Percentiles rank a stretch among this genome's conserved stretches.
These are phyloP conservation scores for Geosmithia flava DNA, from an alignment of 2,329 filamentous ascomycete genomes.

Conservation along the genomic window DNA sequence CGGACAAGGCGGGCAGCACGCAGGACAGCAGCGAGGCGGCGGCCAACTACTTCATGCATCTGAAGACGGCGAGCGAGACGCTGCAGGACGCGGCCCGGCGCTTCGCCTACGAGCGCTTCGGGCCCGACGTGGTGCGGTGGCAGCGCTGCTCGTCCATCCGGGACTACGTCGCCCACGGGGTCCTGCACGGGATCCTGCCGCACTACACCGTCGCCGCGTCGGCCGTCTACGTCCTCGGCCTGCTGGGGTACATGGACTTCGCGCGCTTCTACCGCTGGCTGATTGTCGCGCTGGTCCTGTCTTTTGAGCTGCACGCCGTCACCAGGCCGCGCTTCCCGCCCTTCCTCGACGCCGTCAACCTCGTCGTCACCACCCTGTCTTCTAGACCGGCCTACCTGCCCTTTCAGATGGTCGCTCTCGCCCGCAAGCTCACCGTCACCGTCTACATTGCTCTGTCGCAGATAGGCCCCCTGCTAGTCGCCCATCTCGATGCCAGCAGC, in stretches of 20 bases:
- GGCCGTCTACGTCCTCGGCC: slow-evolving; percentile 46
- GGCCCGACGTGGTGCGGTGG: slow-evolving; percentile 58
- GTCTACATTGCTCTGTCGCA: slow-evolving; percentile 76
- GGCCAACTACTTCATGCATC: slow-evolving; percentile 56
- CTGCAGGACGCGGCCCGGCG: slow-evolving; percentile 63
- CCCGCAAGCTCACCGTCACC: slow-evolving; percentile 65
- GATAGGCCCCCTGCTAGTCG: slow-evolving; percentile 54
- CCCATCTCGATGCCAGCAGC: slow-evolving; percentile 17
- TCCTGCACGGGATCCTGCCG: slow-evolving; percentile 41
- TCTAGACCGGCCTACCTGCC: slow-evolving; percentile 57
- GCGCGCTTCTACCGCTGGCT: slow-evolving; percentile 57
- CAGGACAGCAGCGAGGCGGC: slow-evolving; percentile 14
- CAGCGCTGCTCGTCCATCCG: slow-evolving; percentile 52
- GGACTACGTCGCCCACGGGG: slow-evolving; percentile 60
- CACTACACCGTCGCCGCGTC: slow-evolving; percentile 49
- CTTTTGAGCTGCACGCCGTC: slow-evolving; percentile 44
- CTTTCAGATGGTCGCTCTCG: slow-evolving; percentile 69
- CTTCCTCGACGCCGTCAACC: slow-evolving; percentile 33
- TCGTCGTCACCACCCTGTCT: slow-evolving; percentile 22
- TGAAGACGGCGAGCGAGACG: slow-evolving; percentile 75
- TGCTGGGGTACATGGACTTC: slow-evolving; percentile 56
- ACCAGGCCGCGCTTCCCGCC: slow-evolving; percentile 40
- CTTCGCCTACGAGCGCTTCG: slow-evolving; percentile 86
- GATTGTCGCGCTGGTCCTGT: slow-evolving; percentile 35
- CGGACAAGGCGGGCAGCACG: slow-evolving; percentile 58